These are phyloP conservation scores for Nepenthes gracilis DNA, from an alignment of 148 eudicot genomes.

Conservation along the genomic window DNA sequence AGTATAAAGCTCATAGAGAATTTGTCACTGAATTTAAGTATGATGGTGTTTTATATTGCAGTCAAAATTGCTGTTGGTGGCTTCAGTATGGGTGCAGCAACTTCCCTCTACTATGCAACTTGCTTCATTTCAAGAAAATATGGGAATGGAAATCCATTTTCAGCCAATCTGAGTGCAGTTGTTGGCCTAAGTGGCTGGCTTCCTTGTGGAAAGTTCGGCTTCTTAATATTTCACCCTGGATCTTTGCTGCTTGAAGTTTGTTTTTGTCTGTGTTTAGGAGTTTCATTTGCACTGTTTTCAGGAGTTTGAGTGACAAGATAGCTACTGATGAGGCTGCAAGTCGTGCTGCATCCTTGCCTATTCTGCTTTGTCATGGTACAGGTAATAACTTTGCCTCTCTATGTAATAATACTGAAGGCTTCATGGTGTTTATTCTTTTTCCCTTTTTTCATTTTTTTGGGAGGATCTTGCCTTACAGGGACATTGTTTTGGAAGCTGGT, in stretches of 20 bases:
- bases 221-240: conserved; percentile 4
- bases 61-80: conserved; percentile 94
- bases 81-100: conserved; percentile 97
- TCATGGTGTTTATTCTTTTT: too few relatives aligned
- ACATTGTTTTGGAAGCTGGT: not conserved
- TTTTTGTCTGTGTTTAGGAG: conserved; percentile 1
- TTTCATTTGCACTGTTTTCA: conserved; percentile 12
- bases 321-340: conserved; percentile 43
- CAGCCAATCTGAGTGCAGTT: conserved; percentile 50
- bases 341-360: conserved; percentile 74
- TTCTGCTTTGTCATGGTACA: conserved; percentile 85
- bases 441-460: too few relatives aligned
- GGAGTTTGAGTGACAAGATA: conserved; percentile 43
- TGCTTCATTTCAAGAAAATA: conserved; percentile 60
- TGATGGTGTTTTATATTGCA: conserved; percentile 8
- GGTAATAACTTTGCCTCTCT: conserved; percentile 26
- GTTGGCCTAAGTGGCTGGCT: conserved; percentile 98
- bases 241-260: not conserved
- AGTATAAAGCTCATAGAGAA: too few relatives aligned
- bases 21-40: not conserved
- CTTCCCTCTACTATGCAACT: conserved; percentile 64
- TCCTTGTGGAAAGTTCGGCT: conserved; percentile 73
- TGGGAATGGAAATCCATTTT: conserved; percentile 48
- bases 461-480: too few relatives aligned
- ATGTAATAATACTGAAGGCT: too few relatives aligned